Conservation (phyloP, 495 filamentous ascomycete genomes). For the Podospora pseudoanserina region DNA sequence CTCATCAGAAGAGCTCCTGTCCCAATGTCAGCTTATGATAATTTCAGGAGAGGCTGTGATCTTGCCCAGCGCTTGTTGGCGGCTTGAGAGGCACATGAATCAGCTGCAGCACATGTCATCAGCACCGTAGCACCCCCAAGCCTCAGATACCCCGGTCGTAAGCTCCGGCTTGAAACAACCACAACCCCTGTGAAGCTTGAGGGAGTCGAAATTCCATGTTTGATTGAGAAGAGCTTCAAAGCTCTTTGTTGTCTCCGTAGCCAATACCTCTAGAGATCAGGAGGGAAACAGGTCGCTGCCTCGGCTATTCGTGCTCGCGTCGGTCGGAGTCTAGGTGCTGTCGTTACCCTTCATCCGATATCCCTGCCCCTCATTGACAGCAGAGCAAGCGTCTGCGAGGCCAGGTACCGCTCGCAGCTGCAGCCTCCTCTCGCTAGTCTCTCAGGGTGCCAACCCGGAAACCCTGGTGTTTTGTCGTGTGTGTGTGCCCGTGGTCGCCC, state of each 20-base stretch:
- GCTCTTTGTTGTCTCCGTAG: neutral
- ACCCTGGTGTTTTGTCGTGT: neutral
- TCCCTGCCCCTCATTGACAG: slow-evolving; percentile 4
- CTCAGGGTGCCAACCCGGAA: neutral
- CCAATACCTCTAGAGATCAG: neutral
- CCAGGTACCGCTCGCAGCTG: neutral
- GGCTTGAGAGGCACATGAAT: slow-evolving; percentile 7
- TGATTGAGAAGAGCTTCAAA: neutral
- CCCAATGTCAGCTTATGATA: neutral
- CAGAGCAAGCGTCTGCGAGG: neutral
- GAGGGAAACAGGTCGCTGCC: slow-evolving; percentile 3
- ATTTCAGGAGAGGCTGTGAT: slow-evolving; percentile 1
- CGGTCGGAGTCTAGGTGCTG: slow-evolving; percentile 1
- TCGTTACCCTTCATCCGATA: slow-evolving; percentile 13
- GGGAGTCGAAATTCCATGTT: neutral
- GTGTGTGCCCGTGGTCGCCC: neutral
- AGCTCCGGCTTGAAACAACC: neutral
- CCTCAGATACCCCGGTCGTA: neutral
- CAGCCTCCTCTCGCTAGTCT: neutral
- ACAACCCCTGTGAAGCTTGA: neutral
- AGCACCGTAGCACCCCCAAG: slow-evolving; percentile 2
- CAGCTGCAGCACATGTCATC: slow-evolving; percentile 22
- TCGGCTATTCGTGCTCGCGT: slow-evolving; percentile 11
- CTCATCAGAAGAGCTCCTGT: neutral
- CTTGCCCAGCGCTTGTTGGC: slow-evolving; percentile 7